Evolutionary conservation across 2,329 filamentous ascomycete genomes (phyloP).

Genomic region (Epicoccum sorghinum): DNA sequence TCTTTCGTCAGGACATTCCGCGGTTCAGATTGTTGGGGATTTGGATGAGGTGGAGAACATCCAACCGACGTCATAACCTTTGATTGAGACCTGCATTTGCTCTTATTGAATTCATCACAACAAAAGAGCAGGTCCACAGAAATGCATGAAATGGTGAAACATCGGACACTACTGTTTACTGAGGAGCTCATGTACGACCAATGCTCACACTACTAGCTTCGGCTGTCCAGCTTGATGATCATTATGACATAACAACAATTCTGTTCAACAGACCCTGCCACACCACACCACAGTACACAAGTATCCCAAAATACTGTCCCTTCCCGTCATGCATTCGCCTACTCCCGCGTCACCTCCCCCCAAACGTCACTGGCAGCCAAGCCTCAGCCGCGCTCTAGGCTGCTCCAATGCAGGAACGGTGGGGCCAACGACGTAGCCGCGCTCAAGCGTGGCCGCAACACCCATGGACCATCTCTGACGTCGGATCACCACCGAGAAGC

Average conservation of each 20-base stretch:
- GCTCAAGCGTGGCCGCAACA: background rate
- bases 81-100: too few species aligned
- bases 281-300: background rate
- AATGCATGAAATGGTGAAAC: background rate
- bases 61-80: too few species aligned
- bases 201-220: background rate
- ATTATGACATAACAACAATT: constrained; percentile 2
- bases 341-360: constrained; percentile 7
- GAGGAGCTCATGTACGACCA: background rate
- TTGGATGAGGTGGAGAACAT: too few species aligned
- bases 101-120: too few species aligned
- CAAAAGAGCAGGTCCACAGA: too few species aligned
- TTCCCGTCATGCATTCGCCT: constrained; percentile 2
- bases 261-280: background rate
- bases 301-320: constrained; percentile 2
- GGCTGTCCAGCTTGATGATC: constrained; percentile 1
- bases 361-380: constrained; percentile 14
- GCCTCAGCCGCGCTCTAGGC: constrained; percentile 9
- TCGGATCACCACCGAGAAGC: background rate
- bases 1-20: too few species aligned
- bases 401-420: constrained; percentile 14
- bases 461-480: constrained; percentile 14
- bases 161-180: background rate
- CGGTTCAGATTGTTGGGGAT: too few species aligned
- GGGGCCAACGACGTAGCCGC: constrained; percentile 15